A percentile compares a stretch with the other conserved stretches of the same genome.
Evolutionary conservation across 2,329 filamentous ascomycete species (phyloP).

Genomic region (Colletotrichum sp.): DNA sequence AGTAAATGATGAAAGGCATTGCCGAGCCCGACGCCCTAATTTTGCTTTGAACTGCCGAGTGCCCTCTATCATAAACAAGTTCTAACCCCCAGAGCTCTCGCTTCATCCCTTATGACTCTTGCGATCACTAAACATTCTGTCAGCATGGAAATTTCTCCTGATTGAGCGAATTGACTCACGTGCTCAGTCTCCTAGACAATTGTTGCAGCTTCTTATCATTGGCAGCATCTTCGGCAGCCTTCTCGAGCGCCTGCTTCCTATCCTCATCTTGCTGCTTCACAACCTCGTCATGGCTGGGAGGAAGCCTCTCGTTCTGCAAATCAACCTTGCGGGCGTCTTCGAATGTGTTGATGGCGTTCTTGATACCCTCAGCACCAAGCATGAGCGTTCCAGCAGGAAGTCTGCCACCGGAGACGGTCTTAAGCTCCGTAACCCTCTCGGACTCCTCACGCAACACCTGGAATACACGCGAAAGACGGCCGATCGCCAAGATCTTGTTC

Average conservation of each 20-base stretch:
- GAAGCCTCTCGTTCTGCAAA: conserved; percentile 92
- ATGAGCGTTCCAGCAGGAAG: conserved; percentile 95
- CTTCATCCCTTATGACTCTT: conserved; percentile 26
- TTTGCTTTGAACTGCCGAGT: conserved; percentile 9
- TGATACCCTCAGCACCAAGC: conserved; percentile 97
- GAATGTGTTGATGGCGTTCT: conserved; percentile 95
- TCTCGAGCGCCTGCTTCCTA: conserved; percentile 81
- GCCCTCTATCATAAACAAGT: conserved; percentile 1
- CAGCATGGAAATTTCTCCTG: neutral
- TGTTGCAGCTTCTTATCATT: conserved; percentile 88
- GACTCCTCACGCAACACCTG: conserved; percentile 97
- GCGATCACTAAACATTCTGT: conserved; percentile 32
- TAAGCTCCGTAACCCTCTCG: conserved; percentile 94
- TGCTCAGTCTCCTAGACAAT: conserved; percentile 91
- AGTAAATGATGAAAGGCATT: conserved; percentile 6
- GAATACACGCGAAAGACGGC: conserved; percentile 95
- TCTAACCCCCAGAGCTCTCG: neutral
- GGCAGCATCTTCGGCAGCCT: conserved; percentile 86
- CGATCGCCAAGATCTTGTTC: conserved; percentile 99
- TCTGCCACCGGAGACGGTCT: conserved; percentile 92
- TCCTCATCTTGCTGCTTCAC: conserved; percentile 82
- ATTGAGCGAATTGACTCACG: conserved; percentile 66
- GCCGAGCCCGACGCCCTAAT: conserved; percentile 12
- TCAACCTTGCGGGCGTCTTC: conserved; percentile 98
- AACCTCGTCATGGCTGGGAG: conserved; percentile 92